These are phyloP conservation scores for Cordyceps militaris DNA, from an alignment of 2,329 filamentous ascomycete species.

Conservation along the genomic window DNA sequence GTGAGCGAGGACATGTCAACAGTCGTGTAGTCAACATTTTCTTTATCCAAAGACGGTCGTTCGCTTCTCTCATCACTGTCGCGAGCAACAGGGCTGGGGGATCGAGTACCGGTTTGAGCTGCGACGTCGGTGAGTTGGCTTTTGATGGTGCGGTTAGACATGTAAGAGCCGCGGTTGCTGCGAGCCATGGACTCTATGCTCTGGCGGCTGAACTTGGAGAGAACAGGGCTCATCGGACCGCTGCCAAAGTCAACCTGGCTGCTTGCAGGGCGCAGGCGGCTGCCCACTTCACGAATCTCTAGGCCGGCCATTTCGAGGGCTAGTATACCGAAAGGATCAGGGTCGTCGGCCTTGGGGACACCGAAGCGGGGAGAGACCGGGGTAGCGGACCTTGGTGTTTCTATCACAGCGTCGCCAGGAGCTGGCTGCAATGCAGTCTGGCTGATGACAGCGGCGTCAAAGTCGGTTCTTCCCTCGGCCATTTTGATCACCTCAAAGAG, in stretches of 20 bases:
- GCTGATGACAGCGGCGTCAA: constrained; percentile 61
- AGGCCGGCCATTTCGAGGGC: constrained; percentile 86
- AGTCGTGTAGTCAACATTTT: constrained; percentile 52
- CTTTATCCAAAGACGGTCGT: constrained; percentile 24
- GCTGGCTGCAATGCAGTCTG: constrained; percentile 58
- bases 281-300: constrained; percentile 84
- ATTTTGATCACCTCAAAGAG: constrained; percentile 80
- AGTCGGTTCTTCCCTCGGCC: constrained; percentile 74
- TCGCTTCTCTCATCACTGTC: constrained; percentile 43
- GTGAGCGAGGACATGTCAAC: constrained; percentile 46
- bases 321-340: constrained; percentile 85
- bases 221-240: constrained; percentile 66
- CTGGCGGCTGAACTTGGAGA: constrained; percentile 50
- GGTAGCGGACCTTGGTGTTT: constrained; percentile 33
- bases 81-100: constrained; percentile 47
- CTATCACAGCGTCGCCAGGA: constrained; percentile 64
- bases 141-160: constrained; percentile 62
- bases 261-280: constrained; percentile 59
- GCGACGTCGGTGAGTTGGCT: constrained; percentile 64
- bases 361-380: constrained; percentile 55
- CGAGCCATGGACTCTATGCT: constrained; percentile 60
- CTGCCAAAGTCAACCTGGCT: constrained; percentile 80
- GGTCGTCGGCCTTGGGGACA: constrained; percentile 70
- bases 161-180: constrained; percentile 67
- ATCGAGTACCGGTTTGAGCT: constrained; percentile 53